Evolutionary conservation across 2,329 filamentous ascomycete genomes (phyloP).

Genomic region (Claviceps capensis): DNA sequence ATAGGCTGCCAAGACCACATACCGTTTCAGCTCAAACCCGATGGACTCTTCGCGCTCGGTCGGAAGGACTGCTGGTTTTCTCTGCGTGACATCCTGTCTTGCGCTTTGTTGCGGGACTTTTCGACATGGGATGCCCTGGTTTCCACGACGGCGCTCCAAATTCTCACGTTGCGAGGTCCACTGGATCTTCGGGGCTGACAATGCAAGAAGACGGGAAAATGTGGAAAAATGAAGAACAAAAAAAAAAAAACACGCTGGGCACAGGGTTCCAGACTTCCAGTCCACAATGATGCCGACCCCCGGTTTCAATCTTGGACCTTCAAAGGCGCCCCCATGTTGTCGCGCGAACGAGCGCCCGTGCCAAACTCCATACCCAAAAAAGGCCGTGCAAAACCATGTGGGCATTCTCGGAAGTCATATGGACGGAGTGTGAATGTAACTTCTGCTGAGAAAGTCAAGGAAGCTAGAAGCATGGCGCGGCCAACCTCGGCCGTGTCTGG

Average conservation of each 20-base stretch:
- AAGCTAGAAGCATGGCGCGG: background rate
- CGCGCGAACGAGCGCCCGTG: background rate
- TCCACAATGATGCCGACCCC: background rate
- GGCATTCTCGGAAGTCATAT: background rate
- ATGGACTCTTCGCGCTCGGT: no score
- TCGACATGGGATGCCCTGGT: no score
- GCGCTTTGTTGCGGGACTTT: no score
- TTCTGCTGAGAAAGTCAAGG: background rate
- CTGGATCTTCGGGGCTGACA: no score
- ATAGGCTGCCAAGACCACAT: no score
- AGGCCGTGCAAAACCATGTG: background rate
- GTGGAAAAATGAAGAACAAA: background rate
- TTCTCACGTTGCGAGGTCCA: no score
- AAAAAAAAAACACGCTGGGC: background rate
- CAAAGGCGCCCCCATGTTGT: background rate
- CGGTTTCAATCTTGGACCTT: background rate
- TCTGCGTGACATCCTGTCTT: no score
- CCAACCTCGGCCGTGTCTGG: background rate
- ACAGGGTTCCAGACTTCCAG: background rate
- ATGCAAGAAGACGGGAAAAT: background rate
- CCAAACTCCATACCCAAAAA: background rate
- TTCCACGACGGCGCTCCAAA: no score
- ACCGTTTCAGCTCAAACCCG: no score
- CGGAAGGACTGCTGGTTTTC: no score
- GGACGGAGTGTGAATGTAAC: background rate